Evolutionary conservation across 1,284 basidiomycete species (phyloP).

Genomic region (Tilletia walkeri): DNA sequence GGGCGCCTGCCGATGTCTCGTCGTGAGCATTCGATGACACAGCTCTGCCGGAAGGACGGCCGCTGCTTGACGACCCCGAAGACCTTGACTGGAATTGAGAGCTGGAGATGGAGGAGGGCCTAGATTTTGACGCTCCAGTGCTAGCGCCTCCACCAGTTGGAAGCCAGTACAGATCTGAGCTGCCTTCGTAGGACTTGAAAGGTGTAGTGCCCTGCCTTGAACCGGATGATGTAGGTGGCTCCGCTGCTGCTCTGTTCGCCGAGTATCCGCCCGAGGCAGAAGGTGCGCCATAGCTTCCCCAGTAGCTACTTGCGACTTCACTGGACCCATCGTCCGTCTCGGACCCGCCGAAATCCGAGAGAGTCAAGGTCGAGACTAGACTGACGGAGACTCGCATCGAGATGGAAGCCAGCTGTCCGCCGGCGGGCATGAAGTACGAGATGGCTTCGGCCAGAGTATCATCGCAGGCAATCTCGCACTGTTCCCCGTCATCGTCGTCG

Average conservation of each 20-base stretch:
- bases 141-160: too few relatives aligned
- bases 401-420: constrained; percentile 8
- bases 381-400: constrained; percentile 9
- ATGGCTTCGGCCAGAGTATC: constrained; percentile 13
- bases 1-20: too few relatives aligned
- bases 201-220: not conserved
- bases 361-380: constrained; percentile 11
- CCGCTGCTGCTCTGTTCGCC: not conserved
- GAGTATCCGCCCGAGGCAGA: not conserved
- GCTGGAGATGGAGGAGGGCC: too few relatives aligned
- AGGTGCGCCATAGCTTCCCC: constrained; percentile 13
- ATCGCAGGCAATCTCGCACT: constrained; percentile 20
- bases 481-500: constrained; percentile 18
- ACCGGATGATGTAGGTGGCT: not conserved
- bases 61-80: too few relatives aligned
- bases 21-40: not conserved
- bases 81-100: too few relatives aligned
- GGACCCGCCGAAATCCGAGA: constrained; percentile 15
- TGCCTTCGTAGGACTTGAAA: constrained; percentile 3
- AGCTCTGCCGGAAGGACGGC: too few relatives aligned
- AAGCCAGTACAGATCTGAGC: not conserved
- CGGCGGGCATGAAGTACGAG: constrained; percentile 17
- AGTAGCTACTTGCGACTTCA: constrained; percentile 11
- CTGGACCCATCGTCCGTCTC: constrained; percentile 8
- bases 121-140: too few relatives aligned